Evolutionary conservation across 306 rosid species (phyloP).

Genomic region (Acacia confusa): DNA sequence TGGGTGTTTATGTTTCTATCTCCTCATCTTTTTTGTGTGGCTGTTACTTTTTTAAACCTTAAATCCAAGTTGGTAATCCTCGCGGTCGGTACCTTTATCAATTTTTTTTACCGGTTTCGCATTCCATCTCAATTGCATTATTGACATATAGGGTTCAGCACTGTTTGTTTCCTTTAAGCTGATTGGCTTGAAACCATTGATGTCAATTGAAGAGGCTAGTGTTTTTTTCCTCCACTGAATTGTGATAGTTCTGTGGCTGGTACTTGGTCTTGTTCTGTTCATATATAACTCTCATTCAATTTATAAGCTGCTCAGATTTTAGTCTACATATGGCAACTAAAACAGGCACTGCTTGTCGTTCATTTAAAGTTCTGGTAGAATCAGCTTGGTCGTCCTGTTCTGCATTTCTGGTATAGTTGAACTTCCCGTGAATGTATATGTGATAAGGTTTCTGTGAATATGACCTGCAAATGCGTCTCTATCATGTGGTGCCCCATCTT

Average conservation of each 20-base stretch:
- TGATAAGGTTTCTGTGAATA: not conserved
- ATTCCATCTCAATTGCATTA: not conserved
- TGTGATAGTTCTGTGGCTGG: not conserved
- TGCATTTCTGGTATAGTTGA: not conserved
- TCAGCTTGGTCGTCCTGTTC: not conserved
- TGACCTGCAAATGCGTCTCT: not conserved
- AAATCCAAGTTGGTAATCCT: not conserved
- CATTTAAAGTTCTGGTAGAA: not conserved
- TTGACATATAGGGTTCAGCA: not conserved
- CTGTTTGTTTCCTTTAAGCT: not conserved
- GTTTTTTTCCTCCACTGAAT: not conserved
- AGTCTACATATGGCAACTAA: not conserved
- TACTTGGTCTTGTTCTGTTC: conserved; percentile 24
- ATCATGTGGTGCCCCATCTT: not conserved
- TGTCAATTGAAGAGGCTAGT: conserved; percentile 10
- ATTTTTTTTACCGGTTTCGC: not conserved
- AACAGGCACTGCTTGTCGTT: not conserved
- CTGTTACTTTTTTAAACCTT: not conserved
- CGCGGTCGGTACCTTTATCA: not conserved
- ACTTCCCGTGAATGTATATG: not conserved
- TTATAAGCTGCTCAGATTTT: conserved; percentile 16
- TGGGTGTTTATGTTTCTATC: not conserved
- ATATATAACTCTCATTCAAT: not conserved
- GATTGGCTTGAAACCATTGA: conserved; percentile 10
- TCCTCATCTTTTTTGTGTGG: not conserved